Conservation (phyloP, 2,329 filamentous ascomycete genomes). For the Xylaria sp. region DNA sequence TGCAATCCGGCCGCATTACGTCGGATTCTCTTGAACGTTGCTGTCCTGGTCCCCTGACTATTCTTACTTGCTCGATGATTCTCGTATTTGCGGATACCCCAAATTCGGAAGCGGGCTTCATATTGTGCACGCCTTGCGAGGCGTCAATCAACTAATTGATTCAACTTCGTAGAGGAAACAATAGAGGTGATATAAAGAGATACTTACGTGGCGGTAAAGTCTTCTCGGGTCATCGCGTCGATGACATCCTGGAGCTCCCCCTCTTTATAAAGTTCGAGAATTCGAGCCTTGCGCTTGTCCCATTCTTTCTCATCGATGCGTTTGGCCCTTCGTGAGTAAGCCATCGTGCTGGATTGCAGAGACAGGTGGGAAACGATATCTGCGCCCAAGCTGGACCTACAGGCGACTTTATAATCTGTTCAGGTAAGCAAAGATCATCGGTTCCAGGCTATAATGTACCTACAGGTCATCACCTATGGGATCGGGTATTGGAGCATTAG, state of each 20-base stretch:
- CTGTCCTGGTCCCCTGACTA: neutral
- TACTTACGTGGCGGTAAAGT: slow-evolving; percentile 3
- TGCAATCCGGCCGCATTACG: neutral
- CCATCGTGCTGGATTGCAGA: too few relatives aligned
- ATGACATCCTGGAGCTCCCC: neutral
- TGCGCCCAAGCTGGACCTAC: too few relatives aligned
- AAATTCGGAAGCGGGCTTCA: neutral
- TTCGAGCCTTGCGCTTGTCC: neutral
- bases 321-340: too few relatives aligned
- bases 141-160: neutral
- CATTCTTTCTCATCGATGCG: neutral
- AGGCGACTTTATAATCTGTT: too few relatives aligned
- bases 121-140: neutral
- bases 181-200: neutral
- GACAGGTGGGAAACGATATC: too few relatives aligned
- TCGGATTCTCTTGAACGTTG: neutral
- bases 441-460: too few relatives aligned
- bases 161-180: neutral
- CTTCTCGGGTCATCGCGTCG: neutral
- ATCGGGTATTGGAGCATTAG: too few relatives aligned
- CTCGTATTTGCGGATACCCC: slow-evolving; percentile 10
- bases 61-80: neutral
- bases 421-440: too few relatives aligned
- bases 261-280: neutral
- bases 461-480: too few relatives aligned